These are phyloP conservation scores for Adansonia madagascariensis DNA, from an alignment of 441 rosid genomes.

Conservation along the genomic window DNA sequence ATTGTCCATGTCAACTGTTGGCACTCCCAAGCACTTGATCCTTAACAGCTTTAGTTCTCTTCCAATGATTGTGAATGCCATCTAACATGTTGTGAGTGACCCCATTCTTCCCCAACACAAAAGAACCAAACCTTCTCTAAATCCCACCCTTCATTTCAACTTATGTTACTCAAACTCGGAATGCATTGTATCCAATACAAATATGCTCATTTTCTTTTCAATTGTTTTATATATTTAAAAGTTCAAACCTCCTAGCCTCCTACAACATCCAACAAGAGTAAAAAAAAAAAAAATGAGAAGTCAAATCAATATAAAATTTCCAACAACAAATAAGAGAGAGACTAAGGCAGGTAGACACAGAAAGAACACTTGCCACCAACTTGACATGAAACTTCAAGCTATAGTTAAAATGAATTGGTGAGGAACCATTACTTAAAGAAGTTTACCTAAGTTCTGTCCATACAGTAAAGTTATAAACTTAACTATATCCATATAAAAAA, in stretches of 20 bases:
- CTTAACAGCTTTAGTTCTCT: conserved; percentile 81
- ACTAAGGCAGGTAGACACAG: background rate
- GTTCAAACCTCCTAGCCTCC: no score
- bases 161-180: background rate
- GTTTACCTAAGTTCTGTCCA: no score
- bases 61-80: conserved; percentile 91
- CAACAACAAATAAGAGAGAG: conserved; percentile 7
- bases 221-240: no score
- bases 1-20: conserved; percentile 89
- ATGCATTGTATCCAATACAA: no score
- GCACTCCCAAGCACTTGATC: conserved; percentile 90
- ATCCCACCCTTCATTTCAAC: background rate
- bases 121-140: background rate
- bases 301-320: background rate
- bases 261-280: background rate
- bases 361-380: background rate
- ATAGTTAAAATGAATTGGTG: background rate
- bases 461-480: no score
- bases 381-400: background rate
- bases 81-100: conserved; percentile 92
- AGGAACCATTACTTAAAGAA: background rate
- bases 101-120: conserved; percentile 69
- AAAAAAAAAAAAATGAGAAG: background rate
- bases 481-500: no score
- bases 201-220: no score